Base-by-base conservation (phyloP, 2,329 filamentous ascomycete species). In the Colletotrichum cuscutae region DNA sequence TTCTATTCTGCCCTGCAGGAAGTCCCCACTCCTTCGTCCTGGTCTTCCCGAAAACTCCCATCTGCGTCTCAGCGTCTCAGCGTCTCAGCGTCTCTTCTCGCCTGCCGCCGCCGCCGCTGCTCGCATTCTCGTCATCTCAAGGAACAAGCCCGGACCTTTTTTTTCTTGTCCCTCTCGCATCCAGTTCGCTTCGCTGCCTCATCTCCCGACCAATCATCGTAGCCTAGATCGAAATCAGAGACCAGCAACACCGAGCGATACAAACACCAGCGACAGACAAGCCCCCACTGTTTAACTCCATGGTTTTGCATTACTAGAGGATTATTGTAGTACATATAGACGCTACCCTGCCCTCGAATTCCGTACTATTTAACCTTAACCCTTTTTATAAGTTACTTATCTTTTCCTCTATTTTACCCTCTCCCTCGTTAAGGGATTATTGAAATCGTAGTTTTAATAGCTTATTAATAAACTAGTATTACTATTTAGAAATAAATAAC, bases 181-280 rank as follows among this genome's bases (percentile, higher is more conserved):
- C 13, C 37, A 42, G 37, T 46, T 52, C 62, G 56, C 24, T 26
- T 71, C 68, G 62, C 68, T 71, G 54, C 42, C 52, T 66, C 28
- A 42, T 67, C 15, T 13, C 62, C 62, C 68, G 68, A 71, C 68
- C 56, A 66, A 71, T 67, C 62, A 61, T n/a, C 56, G 30, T 5
- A 24, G 54, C n/a, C 62, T 42, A 19, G 37, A 42, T 11, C 57
- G 24, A 24, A 61, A 56, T 26, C 19, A 61, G 15, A 42, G 13
- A 19, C 37, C 13, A 42, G 37, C 37, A 13, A 42, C 37, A 42
- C 37, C 22, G 37, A 8, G 15, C 57, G 46, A 52, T 46, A 4
- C 28, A 13, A 22, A 15, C 53, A 11, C 35, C 56, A 13, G 19
- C n/a, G 9, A 19, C 63, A 24, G 12, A 32, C 32, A 42, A 61